These are phyloP conservation scores for Phytophthora ramorum DNA, from an alignment of 352 stramenopile genomes.

Conservation along the genomic window DNA sequence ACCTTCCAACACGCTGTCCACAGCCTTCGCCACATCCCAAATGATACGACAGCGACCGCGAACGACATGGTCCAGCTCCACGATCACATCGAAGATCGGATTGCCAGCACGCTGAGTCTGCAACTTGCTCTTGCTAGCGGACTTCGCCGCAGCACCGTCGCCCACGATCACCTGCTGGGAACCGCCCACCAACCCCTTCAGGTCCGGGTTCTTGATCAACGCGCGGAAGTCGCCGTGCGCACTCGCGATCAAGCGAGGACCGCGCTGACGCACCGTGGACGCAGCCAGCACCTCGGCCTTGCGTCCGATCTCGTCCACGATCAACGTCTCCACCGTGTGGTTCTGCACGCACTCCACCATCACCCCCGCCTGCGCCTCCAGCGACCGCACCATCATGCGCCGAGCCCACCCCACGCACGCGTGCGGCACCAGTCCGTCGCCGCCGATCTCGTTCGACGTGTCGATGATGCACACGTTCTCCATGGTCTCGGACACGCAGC, in stretches of 20 bases:
- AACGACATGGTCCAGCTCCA: conserved; percentile 72
- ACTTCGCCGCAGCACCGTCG: conserved; percentile 54
- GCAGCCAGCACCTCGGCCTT: conserved; percentile 79
- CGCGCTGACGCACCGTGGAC: conserved; percentile 72
- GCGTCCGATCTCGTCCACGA: conserved; percentile 92
- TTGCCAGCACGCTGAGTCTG: conserved; percentile 55
- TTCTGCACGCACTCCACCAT: conserved; percentile 94
- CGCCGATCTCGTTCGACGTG: conserved; percentile 92
- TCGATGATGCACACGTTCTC: conserved; percentile 90
- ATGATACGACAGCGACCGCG: conserved; percentile 75
- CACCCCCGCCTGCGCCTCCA: conserved; percentile 69
- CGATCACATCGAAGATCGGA: conserved; percentile 86
- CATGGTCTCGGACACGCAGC: conserved; percentile 59
- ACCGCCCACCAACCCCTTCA: conserved; percentile 82
- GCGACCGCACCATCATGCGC: conserved; percentile 84
- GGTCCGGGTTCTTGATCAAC: conserved; percentile 86
- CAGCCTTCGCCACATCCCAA: conserved; percentile 65
- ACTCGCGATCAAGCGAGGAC: conserved; percentile 84
- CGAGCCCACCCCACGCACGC: conserved; percentile 69
- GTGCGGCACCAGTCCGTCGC: conserved; percentile 86
- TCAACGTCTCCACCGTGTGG: conserved; percentile 87
- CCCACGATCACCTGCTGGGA: conserved; percentile 73
- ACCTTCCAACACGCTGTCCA: conserved; percentile 69
- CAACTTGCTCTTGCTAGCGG: conserved; percentile 38
- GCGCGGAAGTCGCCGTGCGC: conserved; percentile 84